Base-by-base conservation (phyloP, 2,329 filamentous ascomycete species). In the Aspergillus fischeri region DNA sequence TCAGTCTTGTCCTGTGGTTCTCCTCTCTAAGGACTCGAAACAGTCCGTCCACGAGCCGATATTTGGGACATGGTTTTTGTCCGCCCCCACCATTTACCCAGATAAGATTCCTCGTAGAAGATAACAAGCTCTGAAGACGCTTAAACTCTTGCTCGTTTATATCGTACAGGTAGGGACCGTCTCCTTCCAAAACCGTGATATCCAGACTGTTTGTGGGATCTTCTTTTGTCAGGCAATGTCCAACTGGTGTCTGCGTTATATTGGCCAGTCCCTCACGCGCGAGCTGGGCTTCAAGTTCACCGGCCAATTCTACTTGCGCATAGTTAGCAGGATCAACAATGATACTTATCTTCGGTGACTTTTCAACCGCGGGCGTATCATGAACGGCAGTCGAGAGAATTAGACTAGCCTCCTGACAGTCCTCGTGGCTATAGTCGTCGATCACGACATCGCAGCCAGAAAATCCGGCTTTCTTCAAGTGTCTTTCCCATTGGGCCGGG, bases 361-460 rank as follows among this genome's bases (percentile, higher is more conserved):
- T 27, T 44, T 28, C 20, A 21, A 6, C 4, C n/a, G 5, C 20
- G 10, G 49, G 1, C 6, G 7, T 29, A 7, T 52, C 24, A 9
- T 29, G 8, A 20, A 53, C 29, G 1, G 62, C 62, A 25, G 56
- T 63, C 10, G 62, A 57, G 17, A 60, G 52, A 2, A 64, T 57
- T 11, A 63, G 9, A 29, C 50, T 56, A 11, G 41, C 42, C 38
- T 62, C 60, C 29, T 58, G 56, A 21, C 50, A 54, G 2, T 21
- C 11, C 3, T 44, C n/a, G 11, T 61, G 47, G n/a, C 52, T 51
- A 41, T 58, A 63, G 45, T 65, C 63, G 42, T 53, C 29, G 8
- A 63, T 14, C n/a, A 54, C 51, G 10, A 65, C n/a, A 10, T 63
- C 63, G 24, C 58, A 57, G 3, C 63, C 63, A 21, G 59, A 60